These are phyloP conservation scores for Pseudogymnoascus sp. DNA, from an alignment of 2,329 filamentous ascomycete species.

Conservation along the genomic window DNA sequence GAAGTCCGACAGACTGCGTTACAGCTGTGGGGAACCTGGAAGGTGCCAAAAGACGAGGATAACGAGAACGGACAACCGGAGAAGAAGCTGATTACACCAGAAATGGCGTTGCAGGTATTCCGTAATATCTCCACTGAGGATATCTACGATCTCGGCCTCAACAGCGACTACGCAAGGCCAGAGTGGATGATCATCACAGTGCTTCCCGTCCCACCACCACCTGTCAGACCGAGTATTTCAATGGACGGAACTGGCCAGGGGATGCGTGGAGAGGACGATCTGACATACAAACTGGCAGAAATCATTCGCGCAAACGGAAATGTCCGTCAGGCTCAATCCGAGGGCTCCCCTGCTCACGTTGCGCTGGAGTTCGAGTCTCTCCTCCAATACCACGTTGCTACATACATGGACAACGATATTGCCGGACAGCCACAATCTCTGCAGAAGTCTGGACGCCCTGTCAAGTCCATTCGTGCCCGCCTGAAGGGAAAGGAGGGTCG, in stretches of 20 bases:
- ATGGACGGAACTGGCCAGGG: constrained; percentile 92
- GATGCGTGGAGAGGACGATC: constrained; percentile 92
- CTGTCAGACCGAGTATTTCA: constrained; percentile 92
- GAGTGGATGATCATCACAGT: constrained; percentile 99
- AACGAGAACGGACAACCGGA: constrained; percentile 59
- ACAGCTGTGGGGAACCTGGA: constrained; percentile 72
- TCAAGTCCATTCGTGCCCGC: constrained; percentile 93
- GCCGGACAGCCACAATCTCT: constrained; percentile 89
- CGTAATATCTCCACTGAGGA: constrained; percentile 76
- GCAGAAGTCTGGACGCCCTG: constrained; percentile 92
- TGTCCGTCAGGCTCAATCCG: constrained; percentile 80
- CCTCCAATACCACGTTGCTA: constrained; percentile 95
- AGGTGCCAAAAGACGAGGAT: constrained; percentile 66
- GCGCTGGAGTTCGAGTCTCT: constrained; percentile 84
- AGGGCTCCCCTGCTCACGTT: constrained; percentile 88
- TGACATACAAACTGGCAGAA: constrained; percentile 98
- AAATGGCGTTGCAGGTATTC: constrained; percentile 80
- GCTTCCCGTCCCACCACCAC: constrained; percentile 87
- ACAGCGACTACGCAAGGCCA: constrained; percentile 87
- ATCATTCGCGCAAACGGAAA: constrained; percentile 97
- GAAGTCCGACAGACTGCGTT: constrained; percentile 81
- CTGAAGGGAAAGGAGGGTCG: constrained; percentile 99
- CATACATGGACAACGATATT: constrained; percentile 99
- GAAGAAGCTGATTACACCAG: constrained; percentile 74
- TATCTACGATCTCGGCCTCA: constrained; percentile 80